Evolutionary conservation across 441 rosid genomes (phyloP).

Genomic region (Mallotus japonicus): DNA sequence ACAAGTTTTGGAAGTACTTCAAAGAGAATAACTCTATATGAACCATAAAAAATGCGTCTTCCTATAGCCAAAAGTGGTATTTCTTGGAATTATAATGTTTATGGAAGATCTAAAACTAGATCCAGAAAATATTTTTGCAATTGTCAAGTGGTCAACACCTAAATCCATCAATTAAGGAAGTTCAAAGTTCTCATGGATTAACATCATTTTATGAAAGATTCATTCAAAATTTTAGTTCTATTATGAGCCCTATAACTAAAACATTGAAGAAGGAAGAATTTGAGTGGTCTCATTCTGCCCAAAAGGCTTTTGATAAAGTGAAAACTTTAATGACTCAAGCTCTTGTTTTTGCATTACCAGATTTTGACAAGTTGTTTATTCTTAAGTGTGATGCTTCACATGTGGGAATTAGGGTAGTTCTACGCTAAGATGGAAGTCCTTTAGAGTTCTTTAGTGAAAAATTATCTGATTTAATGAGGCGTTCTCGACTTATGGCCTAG

Average conservation of each 20-base stretch:
- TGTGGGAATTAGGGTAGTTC: too few species aligned
- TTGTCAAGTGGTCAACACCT: background rate
- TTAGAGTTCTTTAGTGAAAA: slow-evolving; percentile 4
- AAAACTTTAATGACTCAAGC: background rate
- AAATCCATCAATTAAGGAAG: background rate
- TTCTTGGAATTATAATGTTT: too few species aligned
- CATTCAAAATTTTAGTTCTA: background rate
- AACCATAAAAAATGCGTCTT: background rate
- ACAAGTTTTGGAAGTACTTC: background rate
- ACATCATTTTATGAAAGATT: background rate
- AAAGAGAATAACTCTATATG: background rate
- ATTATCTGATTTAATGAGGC: background rate
- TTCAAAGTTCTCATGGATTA: background rate
- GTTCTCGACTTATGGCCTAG: slow-evolving; percentile 3
- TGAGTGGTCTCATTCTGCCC: background rate
- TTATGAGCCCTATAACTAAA: slow-evolving; percentile 3
- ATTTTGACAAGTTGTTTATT: too few species aligned
- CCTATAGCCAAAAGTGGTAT: background rate
- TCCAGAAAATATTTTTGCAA: background rate
- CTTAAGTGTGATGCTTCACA: too few species aligned
- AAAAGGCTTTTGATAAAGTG: background rate
- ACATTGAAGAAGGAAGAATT: background rate
- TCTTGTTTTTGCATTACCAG: background rate
- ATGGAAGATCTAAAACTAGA: background rate
- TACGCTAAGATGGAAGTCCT: background rate